Evolutionary conservation across 1,284 basidiomycete genomes (phyloP), one percentile per base, ranked within the genome.

Genomic region (Fomitiporia mediterranea): DNA sequence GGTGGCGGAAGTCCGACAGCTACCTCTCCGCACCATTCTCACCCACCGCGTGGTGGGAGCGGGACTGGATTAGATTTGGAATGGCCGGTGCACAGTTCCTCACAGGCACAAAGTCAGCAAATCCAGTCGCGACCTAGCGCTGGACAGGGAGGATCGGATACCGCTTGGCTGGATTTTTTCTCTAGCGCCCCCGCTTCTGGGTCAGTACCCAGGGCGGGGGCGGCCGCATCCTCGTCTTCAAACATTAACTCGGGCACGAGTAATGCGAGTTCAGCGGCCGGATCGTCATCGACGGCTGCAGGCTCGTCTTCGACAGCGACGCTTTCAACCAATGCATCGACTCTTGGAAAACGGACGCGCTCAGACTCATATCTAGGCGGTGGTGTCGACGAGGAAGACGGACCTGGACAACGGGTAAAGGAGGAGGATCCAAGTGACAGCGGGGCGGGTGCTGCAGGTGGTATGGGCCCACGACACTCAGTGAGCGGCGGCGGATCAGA

Each of bases 221-320:
- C 79, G 53, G 69, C 63, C 2, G 74, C 27, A 17, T 25, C 48
- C 17, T 35, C 37, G 28, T 30, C 48, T 34, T 34, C 69, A 6
- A 71, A 65, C 2, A 83, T 82, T 25, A 85, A 65, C 0, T 79
- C 72, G 4, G 82, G 83, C 0, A 83, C 85, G 23, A 43, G 54
- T 17, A 17, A 32, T 37, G 25, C 37, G 11, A 17, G 19, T 17
- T 51, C 55, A 6, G 27, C 44, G n/a, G 55, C 1, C 21, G 35
- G 39, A 27, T 19, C 37, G n/a, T 28, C 55, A 19, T 19, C 47
- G 13, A 27, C 38, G 1, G 38, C 50, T 17, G 27, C 38, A 17
- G 7, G 3, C 19, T 37, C 39, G 25, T 32, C 51, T 43, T 37
- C 28, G 3, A 32, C 34, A 13, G 37, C 38, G 48, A 39, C 44